phyloP scores from a whole-genome alignment of 2,329 filamentous ascomycete genomes.

The Colletotrichum cuscutae region DNA sequence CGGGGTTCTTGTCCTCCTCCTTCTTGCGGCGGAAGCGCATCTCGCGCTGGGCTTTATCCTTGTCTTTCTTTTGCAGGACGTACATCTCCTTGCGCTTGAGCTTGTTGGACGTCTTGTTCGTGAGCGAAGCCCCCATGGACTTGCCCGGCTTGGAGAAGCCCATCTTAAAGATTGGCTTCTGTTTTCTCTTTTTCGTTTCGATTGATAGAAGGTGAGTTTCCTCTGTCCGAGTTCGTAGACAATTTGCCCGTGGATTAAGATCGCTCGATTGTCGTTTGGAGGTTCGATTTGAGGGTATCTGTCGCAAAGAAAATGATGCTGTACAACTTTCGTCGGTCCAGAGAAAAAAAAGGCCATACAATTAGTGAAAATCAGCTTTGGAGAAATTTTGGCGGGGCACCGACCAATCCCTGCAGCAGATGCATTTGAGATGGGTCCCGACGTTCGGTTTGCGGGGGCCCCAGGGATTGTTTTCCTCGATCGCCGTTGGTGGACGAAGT shows the following conservation, averaged over 20 bases:
- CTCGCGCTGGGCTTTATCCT: slow-evolving; percentile 79
- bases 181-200: not conserved
- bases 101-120: slow-evolving; percentile 76
- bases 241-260: not conserved
- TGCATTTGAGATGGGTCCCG: slow-evolving; percentile 20
- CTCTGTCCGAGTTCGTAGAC: not conserved
- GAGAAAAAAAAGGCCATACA: not conserved
- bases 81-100: slow-evolving; percentile 81
- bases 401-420: slow-evolving; percentile 32
- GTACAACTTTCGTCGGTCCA: not conserved
- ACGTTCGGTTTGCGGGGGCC: not conserved
- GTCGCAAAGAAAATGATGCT: not conserved
- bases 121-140: slow-evolving; percentile 43
- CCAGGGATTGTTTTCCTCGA: not conserved
- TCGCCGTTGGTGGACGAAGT: not conserved
- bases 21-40: slow-evolving; percentile 82
- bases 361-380: slow-evolving; percentile 23
- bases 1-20: slow-evolving; percentile 86
- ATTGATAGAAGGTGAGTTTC: not conserved
- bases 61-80: slow-evolving; percentile 81
- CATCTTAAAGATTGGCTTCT: slow-evolving; percentile 14
- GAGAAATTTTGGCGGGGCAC: slow-evolving; percentile 37
- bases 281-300: not conserved
- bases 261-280: not conserved
- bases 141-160: slow-evolving; percentile 36